Evolutionary conservation across 2,329 filamentous ascomycete species (phyloP).

Genomic region (Juglanconis sp.): DNA sequence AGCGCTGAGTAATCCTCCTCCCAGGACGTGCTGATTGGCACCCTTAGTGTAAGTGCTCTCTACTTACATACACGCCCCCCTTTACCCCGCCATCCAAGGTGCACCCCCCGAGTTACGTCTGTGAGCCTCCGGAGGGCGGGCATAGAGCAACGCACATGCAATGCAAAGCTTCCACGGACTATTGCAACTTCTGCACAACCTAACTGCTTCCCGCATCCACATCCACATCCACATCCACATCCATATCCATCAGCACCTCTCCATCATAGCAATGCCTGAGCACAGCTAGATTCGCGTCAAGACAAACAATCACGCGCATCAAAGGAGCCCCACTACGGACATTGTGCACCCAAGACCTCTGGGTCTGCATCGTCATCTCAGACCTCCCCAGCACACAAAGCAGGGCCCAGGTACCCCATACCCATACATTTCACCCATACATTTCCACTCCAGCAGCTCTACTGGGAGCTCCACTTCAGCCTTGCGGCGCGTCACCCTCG

Average conservation of each 20-base stretch:
- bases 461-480: constrained; percentile 3
- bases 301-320: neutral
- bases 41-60: neutral
- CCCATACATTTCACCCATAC: neutral
- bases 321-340: neutral
- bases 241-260: neutral
- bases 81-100: neutral
- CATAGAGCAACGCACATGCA: neutral
- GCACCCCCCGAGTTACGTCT: neutral
- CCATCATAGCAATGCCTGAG: neutral
- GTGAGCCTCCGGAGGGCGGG: too few species aligned
- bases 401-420: too few species aligned
- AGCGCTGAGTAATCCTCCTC: neutral
- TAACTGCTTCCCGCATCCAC: neutral
- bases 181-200: neutral
- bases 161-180: neutral
- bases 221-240: neutral
- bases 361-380: neutral
- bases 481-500: neutral
- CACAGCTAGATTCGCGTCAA: neutral
- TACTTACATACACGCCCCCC: neutral
- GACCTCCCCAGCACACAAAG: neutral
- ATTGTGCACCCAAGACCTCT: neutral
- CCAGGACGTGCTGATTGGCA: neutral
- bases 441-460: neutral